phyloP scores from a whole-genome alignment of 2,329 filamentous ascomycete genomes.

The Pestalotiopsis sp. region DNA sequence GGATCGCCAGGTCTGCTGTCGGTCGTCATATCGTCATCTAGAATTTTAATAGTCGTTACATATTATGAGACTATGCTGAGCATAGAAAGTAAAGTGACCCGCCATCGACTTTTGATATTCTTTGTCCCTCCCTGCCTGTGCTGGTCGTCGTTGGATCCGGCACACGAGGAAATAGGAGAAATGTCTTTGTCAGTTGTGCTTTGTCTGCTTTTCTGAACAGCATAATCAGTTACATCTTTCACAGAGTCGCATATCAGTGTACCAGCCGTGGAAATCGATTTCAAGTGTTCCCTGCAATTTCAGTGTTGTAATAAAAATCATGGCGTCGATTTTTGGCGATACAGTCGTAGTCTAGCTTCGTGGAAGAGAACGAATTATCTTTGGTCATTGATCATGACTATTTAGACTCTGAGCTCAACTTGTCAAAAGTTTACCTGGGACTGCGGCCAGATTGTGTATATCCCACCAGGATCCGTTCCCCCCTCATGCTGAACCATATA shows the following conservation, averaged over 20 bases:
- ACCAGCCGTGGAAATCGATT: not conserved
- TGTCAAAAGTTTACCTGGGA: no score
- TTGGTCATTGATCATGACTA: not conserved
- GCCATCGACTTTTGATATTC: not conserved
- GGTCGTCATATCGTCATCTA: not conserved
- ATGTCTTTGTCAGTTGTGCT: not conserved
- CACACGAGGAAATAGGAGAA: not conserved
- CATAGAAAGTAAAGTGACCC: no score
- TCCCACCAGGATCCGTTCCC: not conserved
- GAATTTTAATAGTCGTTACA: not conserved
- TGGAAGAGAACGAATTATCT: no score
- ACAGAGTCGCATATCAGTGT: no score
- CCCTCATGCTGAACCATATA: not conserved
- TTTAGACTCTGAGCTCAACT: not conserved
- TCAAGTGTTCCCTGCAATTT: not conserved
- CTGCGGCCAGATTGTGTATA: no score
- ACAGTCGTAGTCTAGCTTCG: no score
- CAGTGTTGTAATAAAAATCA: no score
- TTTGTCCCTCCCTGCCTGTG: not conserved
- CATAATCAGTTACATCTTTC: not conserved
- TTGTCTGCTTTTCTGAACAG: not conserved
- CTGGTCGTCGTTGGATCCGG: not conserved
- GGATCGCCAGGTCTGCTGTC: not conserved
- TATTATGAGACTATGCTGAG: no score
- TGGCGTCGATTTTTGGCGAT: no score